A percentile compares a stretch with the other conserved stretches of the same genome.
Conservation (phyloP, 768 basidiomycete species). For the Chalciporus piperatus region DNA sequence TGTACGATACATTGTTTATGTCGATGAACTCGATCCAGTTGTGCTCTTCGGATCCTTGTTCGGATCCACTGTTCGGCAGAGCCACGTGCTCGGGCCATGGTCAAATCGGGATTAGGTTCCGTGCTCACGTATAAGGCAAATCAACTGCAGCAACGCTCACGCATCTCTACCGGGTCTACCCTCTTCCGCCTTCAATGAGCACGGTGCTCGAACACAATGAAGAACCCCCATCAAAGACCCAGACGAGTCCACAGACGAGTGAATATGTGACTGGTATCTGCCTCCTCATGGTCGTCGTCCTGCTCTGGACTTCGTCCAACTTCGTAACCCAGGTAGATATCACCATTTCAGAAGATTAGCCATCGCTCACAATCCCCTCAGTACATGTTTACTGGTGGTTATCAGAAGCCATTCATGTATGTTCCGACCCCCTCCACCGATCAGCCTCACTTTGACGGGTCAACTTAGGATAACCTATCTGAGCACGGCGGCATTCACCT, state of each 20-base stretch:
- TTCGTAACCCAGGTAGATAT: constrained; percentile 75
- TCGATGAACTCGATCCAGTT: not conserved
- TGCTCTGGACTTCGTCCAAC: constrained; percentile 87
- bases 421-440: constrained; percentile 18
- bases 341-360: not conserved
- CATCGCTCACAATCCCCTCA: constrained; percentile 13
- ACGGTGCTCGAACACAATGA: constrained; percentile 10
- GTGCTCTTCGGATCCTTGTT: too few relatives aligned
- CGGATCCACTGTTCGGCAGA: too few relatives aligned
- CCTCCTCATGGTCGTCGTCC: constrained; percentile 70
- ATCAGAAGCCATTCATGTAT: constrained; percentile 87
- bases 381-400: constrained; percentile 64
- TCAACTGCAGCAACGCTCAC: not conserved
- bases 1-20: not conserved
- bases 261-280: constrained; percentile 60
- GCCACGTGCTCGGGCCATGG: too few relatives aligned
- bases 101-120: not conserved
- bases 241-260: constrained; percentile 11
- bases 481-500: constrained; percentile 83
- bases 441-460: constrained; percentile 2
- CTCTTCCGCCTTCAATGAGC: constrained; percentile 15
- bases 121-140: not conserved
- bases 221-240: constrained; percentile 11
- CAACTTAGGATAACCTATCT: constrained; percentile 77
- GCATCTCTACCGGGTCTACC: not conserved